Evolutionary conservation across 306 rosid species (phyloP), one percentile per base, ranked within the genome.

Genomic region (Trichosanthes cucumerina): DNA sequence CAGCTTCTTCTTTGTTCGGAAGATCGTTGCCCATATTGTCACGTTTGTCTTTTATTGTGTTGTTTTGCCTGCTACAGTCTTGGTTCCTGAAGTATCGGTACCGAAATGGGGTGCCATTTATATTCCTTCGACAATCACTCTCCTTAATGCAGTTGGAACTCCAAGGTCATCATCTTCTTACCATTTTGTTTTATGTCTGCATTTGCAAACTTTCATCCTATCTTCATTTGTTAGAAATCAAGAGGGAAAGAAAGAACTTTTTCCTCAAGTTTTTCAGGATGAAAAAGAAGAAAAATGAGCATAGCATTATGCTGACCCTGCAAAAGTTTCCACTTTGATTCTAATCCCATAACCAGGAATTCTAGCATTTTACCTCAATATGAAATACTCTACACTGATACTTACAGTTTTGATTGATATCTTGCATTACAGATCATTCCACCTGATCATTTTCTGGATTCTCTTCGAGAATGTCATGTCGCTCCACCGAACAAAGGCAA

Each of bases 381-480:
- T 15, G 58, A 46, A 72, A 72, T 47, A 44, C 39, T 9, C 24
- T 44, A 47, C 77, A 72, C 26, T 26, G 13, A 44, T 21, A 23
- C 33, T 36, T 68, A 11, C n/a, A 1, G 6, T 43, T 72, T 7
- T 47, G 23, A 28, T 4, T 28, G 1, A 74, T 52, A 31, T 50
- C 78, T 34, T 74, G 81, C 89, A 92, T 74, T 74, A 82, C 92
- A 94, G 96, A 83, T 94, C 97, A 83, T 79, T 90, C 80, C 97
- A 94, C 88, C 84, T 94, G 34, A 7, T 92, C 81, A 79, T 92
- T 75, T 92, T 94, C 83, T 94, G 97, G 98, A 89, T 94, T 78
- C 95, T 90, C 19, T 94, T 92, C 73, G 97, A 94, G 85, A 94
- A 94, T 69, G 97, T 94, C 69, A 94, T 92, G 98, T 92, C 98